Percentiles rank a stretch among this genome's conserved stretches.
Conservation (phyloP, 2,329 filamentous ascomycete genomes). For the Trichoderma sp. region DNA sequence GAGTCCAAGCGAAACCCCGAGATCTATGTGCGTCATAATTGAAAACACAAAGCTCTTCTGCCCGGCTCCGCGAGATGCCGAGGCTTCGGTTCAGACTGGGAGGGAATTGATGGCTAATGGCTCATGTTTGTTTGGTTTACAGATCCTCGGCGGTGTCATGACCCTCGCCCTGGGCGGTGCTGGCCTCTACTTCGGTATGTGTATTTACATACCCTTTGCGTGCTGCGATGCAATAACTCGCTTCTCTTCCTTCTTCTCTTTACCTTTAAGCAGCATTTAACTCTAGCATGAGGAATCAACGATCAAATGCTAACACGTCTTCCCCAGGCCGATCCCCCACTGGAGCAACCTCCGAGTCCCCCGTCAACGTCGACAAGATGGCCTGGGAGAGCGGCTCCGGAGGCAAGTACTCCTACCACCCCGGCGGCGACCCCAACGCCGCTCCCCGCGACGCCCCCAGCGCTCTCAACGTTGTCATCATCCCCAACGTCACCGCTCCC, state of each 20-base stretch:
- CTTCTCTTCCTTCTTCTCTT: background rate
- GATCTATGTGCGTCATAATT: conserved; percentile 46
- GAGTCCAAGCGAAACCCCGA: conserved; percentile 59
- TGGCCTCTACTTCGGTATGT: conserved; percentile 82
- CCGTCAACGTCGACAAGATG: conserved; percentile 77
- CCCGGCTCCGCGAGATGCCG: conserved; percentile 6
- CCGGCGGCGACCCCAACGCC: conserved; percentile 76
- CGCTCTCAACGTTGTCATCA: conserved; percentile 90
- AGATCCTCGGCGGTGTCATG: conserved; percentile 94
- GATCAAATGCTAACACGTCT: background rate
- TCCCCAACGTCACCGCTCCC: conserved; percentile 90
- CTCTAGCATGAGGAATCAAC: background rate
- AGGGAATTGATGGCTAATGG: background rate
- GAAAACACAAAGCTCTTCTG: conserved; percentile 16
- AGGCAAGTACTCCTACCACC: conserved; percentile 78
- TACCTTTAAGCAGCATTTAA: background rate
- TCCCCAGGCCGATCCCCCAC: conserved; percentile 77
- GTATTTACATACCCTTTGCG: background rate
- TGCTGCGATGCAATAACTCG: background rate
- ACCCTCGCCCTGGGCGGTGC: conserved; percentile 82
- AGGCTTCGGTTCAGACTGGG: background rate
- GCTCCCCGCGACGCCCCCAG: conserved; percentile 87
- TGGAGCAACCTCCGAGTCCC: conserved; percentile 75
- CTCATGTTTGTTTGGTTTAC: conserved; percentile 26
- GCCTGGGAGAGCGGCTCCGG: conserved; percentile 78